Evolutionary conservation across 2,329 filamentous ascomycete species (phyloP).

Genomic region (Davidsoniella virescens): DNA sequence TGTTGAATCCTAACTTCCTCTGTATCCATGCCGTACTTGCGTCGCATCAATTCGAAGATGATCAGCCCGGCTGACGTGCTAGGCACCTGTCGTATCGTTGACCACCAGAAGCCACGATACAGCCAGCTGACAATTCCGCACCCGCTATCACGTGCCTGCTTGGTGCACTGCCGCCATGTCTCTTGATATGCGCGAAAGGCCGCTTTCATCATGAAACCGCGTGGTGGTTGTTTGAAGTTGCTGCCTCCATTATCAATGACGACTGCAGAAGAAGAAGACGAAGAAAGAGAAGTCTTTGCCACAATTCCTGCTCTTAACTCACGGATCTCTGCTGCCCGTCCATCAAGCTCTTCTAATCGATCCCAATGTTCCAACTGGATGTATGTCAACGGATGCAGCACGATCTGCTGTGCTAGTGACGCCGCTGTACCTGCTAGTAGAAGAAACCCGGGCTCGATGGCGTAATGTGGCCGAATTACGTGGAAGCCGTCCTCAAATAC

Average conservation of each 20-base stretch:
- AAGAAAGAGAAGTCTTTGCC: conserved; percentile 13
- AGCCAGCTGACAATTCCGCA: conserved; percentile 45
- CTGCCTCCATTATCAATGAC: background rate
- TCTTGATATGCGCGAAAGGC: conserved; percentile 59
- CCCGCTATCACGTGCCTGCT: conserved; percentile 38
- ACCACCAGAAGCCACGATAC: conserved; percentile 57
- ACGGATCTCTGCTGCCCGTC: conserved; percentile 25
- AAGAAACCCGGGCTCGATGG: conserved; percentile 57
- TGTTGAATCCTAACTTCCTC: conserved; percentile 49
- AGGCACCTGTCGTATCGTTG: conserved; percentile 56
- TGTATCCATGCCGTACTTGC: conserved; percentile 50
- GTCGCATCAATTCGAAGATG: conserved; percentile 59
- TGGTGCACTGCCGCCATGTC: conserved; percentile 43
- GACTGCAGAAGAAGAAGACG: too few species aligned
- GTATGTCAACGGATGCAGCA: conserved; percentile 55
- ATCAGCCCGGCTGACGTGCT: conserved; percentile 63
- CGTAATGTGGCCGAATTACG: conserved; percentile 57
- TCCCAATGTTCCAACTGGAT: conserved; percentile 61
- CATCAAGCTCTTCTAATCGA: conserved; percentile 55
- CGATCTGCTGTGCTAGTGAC: conserved; percentile 48
- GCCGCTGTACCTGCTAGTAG: conserved; percentile 52
- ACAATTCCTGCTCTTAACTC: conserved; percentile 12
- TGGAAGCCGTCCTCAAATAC: conserved; percentile 17
- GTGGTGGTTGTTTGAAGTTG: conserved; percentile 7
- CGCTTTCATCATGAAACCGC: conserved; percentile 40